These are phyloP conservation scores for Saccharomycopsis hybrid DNA, from an alignment of 1,139 yeast genomes.

Conservation along the genomic window DNA sequence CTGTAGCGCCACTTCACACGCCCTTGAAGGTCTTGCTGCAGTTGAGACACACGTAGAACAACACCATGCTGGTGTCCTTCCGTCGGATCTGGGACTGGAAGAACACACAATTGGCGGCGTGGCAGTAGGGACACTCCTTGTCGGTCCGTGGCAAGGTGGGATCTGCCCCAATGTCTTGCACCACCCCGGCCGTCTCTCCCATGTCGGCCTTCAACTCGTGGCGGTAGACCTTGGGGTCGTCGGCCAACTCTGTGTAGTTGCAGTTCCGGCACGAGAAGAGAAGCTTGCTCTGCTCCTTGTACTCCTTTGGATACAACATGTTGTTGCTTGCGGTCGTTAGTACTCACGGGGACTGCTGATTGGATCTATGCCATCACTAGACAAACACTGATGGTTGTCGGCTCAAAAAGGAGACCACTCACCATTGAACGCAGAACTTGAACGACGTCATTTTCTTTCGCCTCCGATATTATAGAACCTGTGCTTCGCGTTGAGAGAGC, in stretches of 20 bases:
- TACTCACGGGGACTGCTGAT: background rate
- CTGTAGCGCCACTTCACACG: constrained; percentile 1
- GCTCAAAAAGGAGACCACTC: no score
- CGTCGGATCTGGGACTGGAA: constrained; percentile 95
- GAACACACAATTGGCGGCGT: constrained; percentile 84
- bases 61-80: constrained; percentile 91
- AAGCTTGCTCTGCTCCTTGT: constrained; percentile 62
- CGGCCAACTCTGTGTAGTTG: constrained; percentile 88
- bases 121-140: constrained; percentile 87
- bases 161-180: constrained; percentile 91
- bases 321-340: constrained; percentile 49
- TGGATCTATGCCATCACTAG: no score
- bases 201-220: constrained; percentile 87
- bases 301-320: constrained; percentile 98
- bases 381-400: no score
- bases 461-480: no score
- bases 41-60: constrained; percentile 85
- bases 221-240: constrained; percentile 80
- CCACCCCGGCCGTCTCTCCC: constrained; percentile 96
- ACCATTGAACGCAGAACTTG: constrained; percentile 87
- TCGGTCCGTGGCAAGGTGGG: constrained; percentile 95
- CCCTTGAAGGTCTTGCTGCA: constrained; percentile 34
- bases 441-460: constrained; percentile 65
- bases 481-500: no score
- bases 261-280: constrained; percentile 94